Conservation (phyloP, 768 basidiomycete genomes). For the Grammothele lineata region DNA sequence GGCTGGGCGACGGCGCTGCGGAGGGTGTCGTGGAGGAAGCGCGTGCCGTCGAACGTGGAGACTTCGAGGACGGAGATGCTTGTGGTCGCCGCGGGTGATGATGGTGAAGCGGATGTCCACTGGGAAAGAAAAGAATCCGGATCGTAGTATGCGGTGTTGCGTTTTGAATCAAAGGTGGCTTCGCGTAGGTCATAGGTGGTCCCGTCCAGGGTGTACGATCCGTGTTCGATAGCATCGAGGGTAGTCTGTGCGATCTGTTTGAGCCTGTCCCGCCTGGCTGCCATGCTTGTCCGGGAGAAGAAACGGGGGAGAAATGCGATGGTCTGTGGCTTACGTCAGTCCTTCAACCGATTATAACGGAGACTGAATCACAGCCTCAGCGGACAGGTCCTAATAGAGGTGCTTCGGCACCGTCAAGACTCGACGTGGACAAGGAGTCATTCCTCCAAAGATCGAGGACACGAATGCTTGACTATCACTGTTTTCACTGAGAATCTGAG, state of each 20-base stretch:
- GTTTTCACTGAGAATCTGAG: too few species aligned
- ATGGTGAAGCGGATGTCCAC: conserved; percentile 34
- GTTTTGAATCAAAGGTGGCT: conserved; percentile 30
- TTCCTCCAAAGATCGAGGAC: neutral
- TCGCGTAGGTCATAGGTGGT: conserved; percentile 32
- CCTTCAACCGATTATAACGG: neutral
- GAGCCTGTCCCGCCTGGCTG: conserved; percentile 6
- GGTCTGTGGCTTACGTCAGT: neutral
- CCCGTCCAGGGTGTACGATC: conserved; percentile 33
- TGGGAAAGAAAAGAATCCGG: conserved; percentile 43
- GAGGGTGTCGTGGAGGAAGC: conserved; percentile 28
- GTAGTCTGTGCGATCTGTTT: conserved; percentile 47
- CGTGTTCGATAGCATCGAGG: conserved; percentile 42
- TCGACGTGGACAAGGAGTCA: neutral
- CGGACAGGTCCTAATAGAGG: neutral
- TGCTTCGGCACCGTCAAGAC: neutral
- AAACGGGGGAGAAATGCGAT: neutral
- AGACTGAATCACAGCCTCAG: neutral
- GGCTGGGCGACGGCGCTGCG: conserved; percentile 7
- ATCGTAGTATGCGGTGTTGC: conserved; percentile 49
- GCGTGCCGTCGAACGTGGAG: conserved; percentile 60
- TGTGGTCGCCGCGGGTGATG: neutral
- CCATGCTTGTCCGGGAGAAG: neutral
- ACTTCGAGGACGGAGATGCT: conserved; percentile 53
- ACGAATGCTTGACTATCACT: too few species aligned